Conservation (phyloP, 2,329 filamentous ascomycete species). For the Scytalidium sp. region DNA sequence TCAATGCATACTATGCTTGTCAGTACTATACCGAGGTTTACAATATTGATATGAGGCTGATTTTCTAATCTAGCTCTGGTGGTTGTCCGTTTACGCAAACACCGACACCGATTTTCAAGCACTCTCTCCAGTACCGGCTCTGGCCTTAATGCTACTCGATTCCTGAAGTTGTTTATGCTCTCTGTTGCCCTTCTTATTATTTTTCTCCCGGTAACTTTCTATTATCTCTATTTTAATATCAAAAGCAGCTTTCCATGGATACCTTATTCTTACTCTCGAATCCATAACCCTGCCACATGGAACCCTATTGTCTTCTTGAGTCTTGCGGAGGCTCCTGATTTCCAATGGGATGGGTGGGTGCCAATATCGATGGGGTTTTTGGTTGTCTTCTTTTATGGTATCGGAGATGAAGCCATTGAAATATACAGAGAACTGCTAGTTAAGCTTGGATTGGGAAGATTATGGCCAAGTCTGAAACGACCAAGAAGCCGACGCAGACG, state of each 20-base stretch:
- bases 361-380: conserved; percentile 50
- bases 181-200: conserved; percentile 45
- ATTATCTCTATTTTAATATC: conserved; percentile 49
- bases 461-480: conserved; percentile 18
- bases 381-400: conserved; percentile 62
- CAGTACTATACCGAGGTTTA: conserved; percentile 24
- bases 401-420: conserved; percentile 55
- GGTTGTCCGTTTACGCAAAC: conserved; percentile 56
- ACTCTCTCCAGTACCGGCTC: conserved; percentile 49
- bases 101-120: conserved; percentile 54
- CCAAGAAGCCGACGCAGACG: conserved; percentile 4
- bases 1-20: conserved; percentile 57
- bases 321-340: conserved; percentile 35
- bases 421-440: conserved; percentile 40
- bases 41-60: background rate
- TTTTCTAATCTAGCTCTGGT: conserved; percentile 48
- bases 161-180: conserved; percentile 59
- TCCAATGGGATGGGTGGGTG: conserved; percentile 53
- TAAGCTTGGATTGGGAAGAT: conserved; percentile 16
- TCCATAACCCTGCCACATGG: conserved; percentile 50
- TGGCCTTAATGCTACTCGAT: conserved; percentile 55
- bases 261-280: conserved; percentile 47
- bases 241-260: conserved; percentile 27
- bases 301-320: conserved; percentile 42
- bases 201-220: conserved; percentile 51